These are phyloP conservation scores for Brassica juncea DNA, from an alignment of 345 rosid genomes.

Conservation along the genomic window DNA sequence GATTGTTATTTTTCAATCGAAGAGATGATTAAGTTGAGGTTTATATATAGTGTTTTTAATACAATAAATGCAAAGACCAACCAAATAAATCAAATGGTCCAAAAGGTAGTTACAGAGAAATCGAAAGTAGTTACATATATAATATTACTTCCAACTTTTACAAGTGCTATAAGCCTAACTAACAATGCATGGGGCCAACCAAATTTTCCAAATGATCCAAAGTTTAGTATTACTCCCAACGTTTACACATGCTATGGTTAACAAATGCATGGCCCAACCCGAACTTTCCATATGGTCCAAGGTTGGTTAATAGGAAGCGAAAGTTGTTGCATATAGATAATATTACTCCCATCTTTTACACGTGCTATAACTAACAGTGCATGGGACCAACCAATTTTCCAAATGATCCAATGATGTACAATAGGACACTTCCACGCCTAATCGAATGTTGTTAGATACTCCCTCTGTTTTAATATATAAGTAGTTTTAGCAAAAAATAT, in stretches of 20 bases:
- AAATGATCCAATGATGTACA: background rate
- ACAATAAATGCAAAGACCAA: background rate
- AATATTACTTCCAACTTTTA: too few species aligned
- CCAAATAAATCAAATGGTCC: background rate
- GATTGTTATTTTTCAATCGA: background rate
- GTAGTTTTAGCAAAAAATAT: too few species aligned
- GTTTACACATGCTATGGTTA: too few species aligned
- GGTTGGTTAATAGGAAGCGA: background rate
- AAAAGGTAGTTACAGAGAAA: background rate
- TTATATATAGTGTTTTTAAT: conserved; percentile 10
- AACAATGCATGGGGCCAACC: too few species aligned
- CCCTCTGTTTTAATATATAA: too few species aligned
- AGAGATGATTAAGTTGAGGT: background rate
- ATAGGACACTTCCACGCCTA: background rate
- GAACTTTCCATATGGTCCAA: too few species aligned
- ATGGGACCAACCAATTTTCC: background rate
- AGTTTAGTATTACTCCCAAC: too few species aligned
- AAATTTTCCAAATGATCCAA: too few species aligned
- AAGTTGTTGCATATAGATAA: background rate
- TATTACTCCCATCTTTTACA: background rate
- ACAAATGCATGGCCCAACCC: too few species aligned
- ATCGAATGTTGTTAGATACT: too few species aligned
- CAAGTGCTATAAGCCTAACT: too few species aligned
- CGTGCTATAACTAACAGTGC: background rate
- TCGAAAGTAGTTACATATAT: too few species aligned